Conservation (phyloP, 2,329 filamentous ascomycete species). For the Epicoccum sorghinum region DNA sequence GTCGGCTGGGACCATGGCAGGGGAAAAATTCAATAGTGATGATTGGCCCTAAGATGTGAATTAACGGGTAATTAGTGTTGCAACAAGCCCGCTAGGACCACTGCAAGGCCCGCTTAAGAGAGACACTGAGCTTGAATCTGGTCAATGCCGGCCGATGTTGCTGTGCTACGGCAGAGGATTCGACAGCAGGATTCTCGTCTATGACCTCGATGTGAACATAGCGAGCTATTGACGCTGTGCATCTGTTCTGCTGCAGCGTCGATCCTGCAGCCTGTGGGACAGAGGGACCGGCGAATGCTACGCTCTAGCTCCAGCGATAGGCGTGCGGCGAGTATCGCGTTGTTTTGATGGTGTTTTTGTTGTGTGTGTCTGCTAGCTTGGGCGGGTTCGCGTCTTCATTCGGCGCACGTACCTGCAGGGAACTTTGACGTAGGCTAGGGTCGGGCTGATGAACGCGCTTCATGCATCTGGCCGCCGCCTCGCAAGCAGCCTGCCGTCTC, state of each 20-base stretch:
- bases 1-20: slow-evolving; percentile 38
- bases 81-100: slow-evolving; percentile 24
- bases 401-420: slow-evolving; percentile 24
- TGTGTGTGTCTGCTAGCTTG: slow-evolving; percentile 22
- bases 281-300: slow-evolving; percentile 2
- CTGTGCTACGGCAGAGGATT: slow-evolving; percentile 27
- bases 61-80: slow-evolving; percentile 45
- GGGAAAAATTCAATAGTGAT: slow-evolving; percentile 21
- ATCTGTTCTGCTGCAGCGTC: slow-evolving; percentile 8
- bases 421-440: slow-evolving; percentile 19
- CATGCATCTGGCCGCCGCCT: slow-evolving; percentile 19
- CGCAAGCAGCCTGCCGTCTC: slow-evolving; percentile 13
- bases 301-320: slow-evolving; percentile 5
- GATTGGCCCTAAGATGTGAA: slow-evolving; percentile 35
- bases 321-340: slow-evolving; percentile 14
- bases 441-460: slow-evolving; percentile 22
- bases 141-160: slow-evolving; percentile 27
- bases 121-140: slow-evolving; percentile 30
- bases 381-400: slow-evolving; percentile 24
- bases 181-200: slow-evolving; percentile 16
- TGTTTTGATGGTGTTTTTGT: slow-evolving; percentile 23
- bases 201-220: slow-evolving; percentile 9
- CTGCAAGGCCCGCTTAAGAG: slow-evolving; percentile 13
- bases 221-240: slow-evolving; percentile 13
- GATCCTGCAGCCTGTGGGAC: slow-evolving; percentile 9